Conservation (phyloP, 225 moss, liverwort and hornwort species). For the Asterella californica region DNA sequence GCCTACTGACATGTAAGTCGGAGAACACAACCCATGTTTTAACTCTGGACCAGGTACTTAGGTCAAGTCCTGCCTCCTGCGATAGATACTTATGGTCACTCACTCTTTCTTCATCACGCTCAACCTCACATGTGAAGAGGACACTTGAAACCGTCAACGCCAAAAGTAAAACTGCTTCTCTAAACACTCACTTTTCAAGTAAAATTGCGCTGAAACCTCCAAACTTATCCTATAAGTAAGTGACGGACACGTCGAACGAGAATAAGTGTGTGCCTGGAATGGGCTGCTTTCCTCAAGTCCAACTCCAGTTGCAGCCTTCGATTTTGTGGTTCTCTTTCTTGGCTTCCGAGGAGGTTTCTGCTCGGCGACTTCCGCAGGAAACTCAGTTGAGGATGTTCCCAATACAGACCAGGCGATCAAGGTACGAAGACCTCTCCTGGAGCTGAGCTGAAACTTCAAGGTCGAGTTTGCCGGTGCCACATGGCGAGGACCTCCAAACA, state of each 20-base stretch:
- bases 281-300: conserved; percentile 13
- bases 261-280: conserved; percentile 5
- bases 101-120: not conserved
- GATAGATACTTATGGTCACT: not conserved
- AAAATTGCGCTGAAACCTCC: not conserved
- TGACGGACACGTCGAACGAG: not conserved
- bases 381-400: conserved; percentile 6
- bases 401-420: not conserved
- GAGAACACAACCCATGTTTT: conserved; percentile 93
- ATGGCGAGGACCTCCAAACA: not conserved
- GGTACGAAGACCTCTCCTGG: not conserved
- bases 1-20: conserved; percentile 94
- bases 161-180: not conserved
- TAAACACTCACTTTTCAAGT: not conserved
- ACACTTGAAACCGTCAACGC: not conserved
- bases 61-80: conserved; percentile 27
- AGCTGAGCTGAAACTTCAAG: not conserved
- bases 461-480: not conserved
- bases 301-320: conserved; percentile 5
- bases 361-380: not conserved
- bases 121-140: not conserved
- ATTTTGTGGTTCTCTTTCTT: conserved; percentile 28
- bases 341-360: conserved; percentile 18
- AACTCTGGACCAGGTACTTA: conserved; percentile 60
- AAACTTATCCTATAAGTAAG: not conserved